Percentiles rank a stretch among this genome's conserved stretches.
These are phyloP conservation scores for Jaltomata sinuosa DNA, from an alignment of 257 asterid genomes.

Conservation along the genomic window DNA sequence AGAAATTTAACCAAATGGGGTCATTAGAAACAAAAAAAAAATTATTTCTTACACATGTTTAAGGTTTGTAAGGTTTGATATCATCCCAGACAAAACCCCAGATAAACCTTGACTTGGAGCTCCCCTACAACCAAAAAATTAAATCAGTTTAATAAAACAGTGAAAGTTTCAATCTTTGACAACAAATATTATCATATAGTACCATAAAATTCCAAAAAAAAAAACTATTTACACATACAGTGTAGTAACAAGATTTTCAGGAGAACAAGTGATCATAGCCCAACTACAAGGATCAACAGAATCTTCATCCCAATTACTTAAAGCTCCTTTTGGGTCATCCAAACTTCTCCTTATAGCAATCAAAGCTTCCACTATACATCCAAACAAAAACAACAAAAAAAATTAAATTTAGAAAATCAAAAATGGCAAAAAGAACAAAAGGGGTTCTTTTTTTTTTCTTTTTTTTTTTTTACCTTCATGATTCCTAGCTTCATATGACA, in stretches of 20 bases:
- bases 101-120: slow-evolving; percentile 97
- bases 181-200: neutral
- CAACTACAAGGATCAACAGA: slow-evolving; percentile 98
- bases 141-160: neutral
- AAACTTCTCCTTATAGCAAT: slow-evolving; percentile 40
- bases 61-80: slow-evolving; percentile 87
- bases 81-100: slow-evolving; percentile 67
- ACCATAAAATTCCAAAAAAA: neutral
- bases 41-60: slow-evolving; percentile 69
- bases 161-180: neutral
- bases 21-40: neutral
- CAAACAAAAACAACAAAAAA: neutral
- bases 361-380: slow-evolving; percentile 62
- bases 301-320: slow-evolving; percentile 86
- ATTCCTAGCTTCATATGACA: slow-evolving; percentile 59
- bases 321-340: slow-evolving; percentile 78
- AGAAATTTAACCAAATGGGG: neutral
- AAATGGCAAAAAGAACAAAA: neutral
- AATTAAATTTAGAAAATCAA: neutral
- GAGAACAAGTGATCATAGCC: slow-evolving; percentile 91
- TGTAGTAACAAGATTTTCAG: slow-evolving; percentile 72
- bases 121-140: slow-evolving; percentile 40
- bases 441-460: neutral
- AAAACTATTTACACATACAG: slow-evolving; percentile 30
- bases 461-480: slow-evolving; percentile 56